Conservation (phyloP, 139 green algal genomes). For the Limnomonas spitsbergensis region DNA sequence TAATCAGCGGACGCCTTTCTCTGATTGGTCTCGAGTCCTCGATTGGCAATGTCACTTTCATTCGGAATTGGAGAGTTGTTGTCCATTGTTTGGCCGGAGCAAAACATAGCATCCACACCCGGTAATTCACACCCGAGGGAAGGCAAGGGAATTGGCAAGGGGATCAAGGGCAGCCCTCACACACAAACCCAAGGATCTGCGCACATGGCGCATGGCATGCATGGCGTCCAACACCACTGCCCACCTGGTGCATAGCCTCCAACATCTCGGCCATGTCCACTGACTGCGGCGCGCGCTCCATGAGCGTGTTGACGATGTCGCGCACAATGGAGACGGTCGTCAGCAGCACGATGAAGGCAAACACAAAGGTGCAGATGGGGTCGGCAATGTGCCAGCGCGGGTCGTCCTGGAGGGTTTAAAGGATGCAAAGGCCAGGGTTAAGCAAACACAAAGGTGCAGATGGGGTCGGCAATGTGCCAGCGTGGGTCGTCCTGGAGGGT, state of each 20-base stretch:
- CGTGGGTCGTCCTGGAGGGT: constrained; percentile 62
- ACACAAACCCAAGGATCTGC: neutral
- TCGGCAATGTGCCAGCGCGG: constrained; percentile 64
- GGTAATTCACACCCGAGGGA: no score
- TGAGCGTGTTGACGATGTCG: constrained; percentile 88
- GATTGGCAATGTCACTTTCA: no score
- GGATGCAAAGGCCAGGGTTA: no score
- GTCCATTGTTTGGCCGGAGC: no score
- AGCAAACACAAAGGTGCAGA: constrained; percentile 95
- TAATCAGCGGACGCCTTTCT: no score
- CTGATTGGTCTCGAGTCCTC: no score
- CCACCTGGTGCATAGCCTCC: constrained; percentile 21
- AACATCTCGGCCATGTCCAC: constrained; percentile 50
- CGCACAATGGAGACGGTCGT: constrained; percentile 76
- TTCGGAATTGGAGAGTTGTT: no score
- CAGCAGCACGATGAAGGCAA: constrained; percentile 83
- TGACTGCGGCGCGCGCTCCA: constrained; percentile 80
- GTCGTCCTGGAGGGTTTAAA: constrained; percentile 55
- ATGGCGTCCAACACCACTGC: neutral
- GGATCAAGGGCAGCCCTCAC: no score
- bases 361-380: constrained; percentile 92
- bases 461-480: constrained; percentile 67
- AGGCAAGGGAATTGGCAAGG: neutral
- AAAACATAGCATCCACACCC: no score
- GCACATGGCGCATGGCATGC: neutral